Evolutionary conservation across 805 yeast species (phyloP), one percentile per base, ranked within the genome.

Genomic region (Metschnikowia baotianmanensis): DNA sequence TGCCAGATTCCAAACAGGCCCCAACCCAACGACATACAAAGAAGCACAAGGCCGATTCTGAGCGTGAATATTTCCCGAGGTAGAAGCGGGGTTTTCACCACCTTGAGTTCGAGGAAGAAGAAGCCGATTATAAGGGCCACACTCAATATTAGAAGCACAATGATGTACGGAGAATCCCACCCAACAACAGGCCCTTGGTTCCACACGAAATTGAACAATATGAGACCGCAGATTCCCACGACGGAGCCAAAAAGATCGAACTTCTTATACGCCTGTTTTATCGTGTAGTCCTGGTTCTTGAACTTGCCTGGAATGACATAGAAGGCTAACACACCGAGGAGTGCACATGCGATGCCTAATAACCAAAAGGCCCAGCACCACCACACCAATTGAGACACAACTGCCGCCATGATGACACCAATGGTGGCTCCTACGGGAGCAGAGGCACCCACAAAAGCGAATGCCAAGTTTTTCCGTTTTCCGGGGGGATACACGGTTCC

Each of bases 101-200:
- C 59, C 12, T 59, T 58, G n/a, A 61, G 45, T 53, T 85, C 90
- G 34, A 71, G 61, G 25, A 57, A 50, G 46, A 72, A 66, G 54
- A 85, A 84, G 0, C 55, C 66, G 8, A 46, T 47, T 3, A 65
- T 47, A 18, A 62, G 45, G 3, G 59, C 49, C 8, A 83, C 51
- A 0, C 88, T 78, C 5, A 83, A 55, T 1, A 81, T 63, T 21
- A 83, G 60, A 10, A 85, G 55, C 0, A 69, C 78, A 30, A 80
- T 75, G 30, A 81, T 74, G 48, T 83, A 84, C 1, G 81, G 72
- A 2, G 54, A 56, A 9, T 60, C 51, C 91, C 91, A 85, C 16
- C 90, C 87, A 2, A 66, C 82, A 5, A 75, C 70, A 0, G 91
- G 86, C 2, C 84, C 91, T 56, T 86, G 89, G 51, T 82, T 84